Evolutionary conservation across 164 flowering plant species (phyloP), one percentile per base, ranked within the genome.

Genomic region (Liriodendron chinense): DNA sequence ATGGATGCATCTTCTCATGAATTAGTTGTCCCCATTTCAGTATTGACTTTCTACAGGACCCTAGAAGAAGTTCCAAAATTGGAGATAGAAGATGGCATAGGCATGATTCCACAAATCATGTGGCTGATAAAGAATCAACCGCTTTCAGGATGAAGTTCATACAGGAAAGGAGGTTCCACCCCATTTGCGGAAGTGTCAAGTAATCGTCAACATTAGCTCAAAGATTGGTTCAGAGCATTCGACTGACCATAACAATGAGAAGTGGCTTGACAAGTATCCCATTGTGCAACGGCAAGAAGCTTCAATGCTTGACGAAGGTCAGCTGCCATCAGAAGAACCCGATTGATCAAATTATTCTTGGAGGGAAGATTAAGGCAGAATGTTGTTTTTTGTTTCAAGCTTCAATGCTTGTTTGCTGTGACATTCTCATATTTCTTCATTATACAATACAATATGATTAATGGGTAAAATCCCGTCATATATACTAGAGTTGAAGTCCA

Each of bases 261-360:
- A 77, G 23, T 63, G 77, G 81, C 73, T 63, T 21, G 78, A 80
- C 23, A 80, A 81, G 75, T 64, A 68, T 65, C 76, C 74, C 1
- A 49, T 74, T 66, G 70, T 59, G 9, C 78, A 75, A 74, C 71
- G 71, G 0, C 47, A 78, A 34, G 81, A 82, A 47, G 79, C 75
- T 77, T 79, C 77, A 48, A 86, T 77, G 20, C 78, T 82, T 25
- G 90, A 87, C 79, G 92, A 86, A 72, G 90, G 89, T 47, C 87
- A 89, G 80, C 80, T 87, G 22, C 65, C 73, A 64, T 57, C 68
- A 20, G 84, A 85, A 69, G 85, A 85, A 59, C 56, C 65, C 16
- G 76, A 63, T 28, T 28, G 43, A 21, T 28, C 7, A 18, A 4
- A 26, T 26, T 21, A 67, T 67, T 20, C 48, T 16, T 26, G n/a